These are phyloP conservation scores for Westerdykella aurantiaca DNA, from an alignment of 2,329 filamentous ascomycete species.

Conservation along the genomic window DNA sequence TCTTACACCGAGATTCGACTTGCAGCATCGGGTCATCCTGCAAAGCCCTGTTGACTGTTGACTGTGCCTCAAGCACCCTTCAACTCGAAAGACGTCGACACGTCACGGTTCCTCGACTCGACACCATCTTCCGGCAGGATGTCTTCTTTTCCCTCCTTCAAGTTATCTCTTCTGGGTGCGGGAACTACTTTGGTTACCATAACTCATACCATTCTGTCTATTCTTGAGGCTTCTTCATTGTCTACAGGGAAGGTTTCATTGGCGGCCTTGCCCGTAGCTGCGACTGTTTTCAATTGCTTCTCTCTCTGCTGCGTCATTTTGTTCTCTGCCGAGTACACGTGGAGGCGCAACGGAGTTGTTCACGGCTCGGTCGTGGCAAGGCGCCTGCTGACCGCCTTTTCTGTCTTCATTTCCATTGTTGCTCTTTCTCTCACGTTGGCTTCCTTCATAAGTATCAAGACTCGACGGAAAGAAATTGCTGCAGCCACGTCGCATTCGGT, in stretches of 20 bases:
- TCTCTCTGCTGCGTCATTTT: conserved; percentile 25
- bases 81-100: background rate
- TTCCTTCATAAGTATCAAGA: conserved; percentile 23
- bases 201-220: conserved; percentile 30
- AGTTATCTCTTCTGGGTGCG: conserved; percentile 28
- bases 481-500: conserved; percentile 9
- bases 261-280: conserved; percentile 23
- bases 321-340: conserved; percentile 26
- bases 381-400: conserved; percentile 15
- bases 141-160: conserved; percentile 25
- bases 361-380: conserved; percentile 15
- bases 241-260: conserved; percentile 19
- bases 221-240: conserved; percentile 34
- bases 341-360: conserved; percentile 22
- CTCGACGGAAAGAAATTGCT: conserved; percentile 16
- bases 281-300: conserved; percentile 28
- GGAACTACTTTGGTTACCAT: conserved; percentile 32
- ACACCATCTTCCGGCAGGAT: conserved; percentile 6
- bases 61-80: conserved; percentile 4
- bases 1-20: conserved; percentile 4
- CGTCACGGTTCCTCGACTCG: background rate
- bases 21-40: conserved; percentile 8
- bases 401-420: conserved; percentile 17
- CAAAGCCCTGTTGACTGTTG: conserved; percentile 1
- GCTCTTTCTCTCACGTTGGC: conserved; percentile 25